Conservation (phyloP, 495 filamentous ascomycete genomes). For the Podospora sp. region DNA sequence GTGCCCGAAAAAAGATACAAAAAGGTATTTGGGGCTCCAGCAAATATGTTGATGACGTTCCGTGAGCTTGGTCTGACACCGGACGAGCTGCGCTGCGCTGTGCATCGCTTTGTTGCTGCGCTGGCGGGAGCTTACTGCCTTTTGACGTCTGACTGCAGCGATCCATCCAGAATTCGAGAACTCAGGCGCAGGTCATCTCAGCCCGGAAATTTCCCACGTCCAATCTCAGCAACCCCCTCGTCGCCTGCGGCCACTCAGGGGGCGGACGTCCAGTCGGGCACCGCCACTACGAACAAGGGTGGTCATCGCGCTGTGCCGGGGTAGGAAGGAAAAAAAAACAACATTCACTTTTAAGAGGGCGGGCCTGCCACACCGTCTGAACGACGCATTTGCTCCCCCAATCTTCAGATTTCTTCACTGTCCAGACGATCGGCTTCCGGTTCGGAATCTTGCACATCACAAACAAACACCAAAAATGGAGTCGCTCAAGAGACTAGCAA, state of each 20-base stretch:
- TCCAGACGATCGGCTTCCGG: neutral
- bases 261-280: constrained; percentile 4
- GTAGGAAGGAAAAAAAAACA: neutral
- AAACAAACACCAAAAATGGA: neutral
- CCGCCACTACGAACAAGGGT: constrained; percentile 4
- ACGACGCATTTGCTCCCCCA: neutral
- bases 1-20: neutral
- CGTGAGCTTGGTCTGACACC: neutral
- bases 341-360: neutral
- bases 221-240: constrained; percentile 5
- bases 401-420: constrained; percentile 6
- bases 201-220: constrained; percentile 14
- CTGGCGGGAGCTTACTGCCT: neutral
- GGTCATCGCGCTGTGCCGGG: neutral
- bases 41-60: neutral
- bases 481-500: constrained; percentile 11
- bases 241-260: constrained; percentile 4
- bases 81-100: neutral
- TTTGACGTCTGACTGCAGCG: neutral
- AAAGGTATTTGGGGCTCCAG: neutral
- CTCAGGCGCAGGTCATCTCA: constrained; percentile 6
- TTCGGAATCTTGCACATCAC: neutral
- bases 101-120: neutral
- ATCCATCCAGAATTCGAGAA: neutral
- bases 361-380: neutral